Percentiles rank a stretch among this genome's conserved stretches.
These are phyloP conservation scores for Talaromyces amestolkiae DNA, from an alignment of 2,329 filamentous ascomycete genomes.

Conservation along the genomic window DNA sequence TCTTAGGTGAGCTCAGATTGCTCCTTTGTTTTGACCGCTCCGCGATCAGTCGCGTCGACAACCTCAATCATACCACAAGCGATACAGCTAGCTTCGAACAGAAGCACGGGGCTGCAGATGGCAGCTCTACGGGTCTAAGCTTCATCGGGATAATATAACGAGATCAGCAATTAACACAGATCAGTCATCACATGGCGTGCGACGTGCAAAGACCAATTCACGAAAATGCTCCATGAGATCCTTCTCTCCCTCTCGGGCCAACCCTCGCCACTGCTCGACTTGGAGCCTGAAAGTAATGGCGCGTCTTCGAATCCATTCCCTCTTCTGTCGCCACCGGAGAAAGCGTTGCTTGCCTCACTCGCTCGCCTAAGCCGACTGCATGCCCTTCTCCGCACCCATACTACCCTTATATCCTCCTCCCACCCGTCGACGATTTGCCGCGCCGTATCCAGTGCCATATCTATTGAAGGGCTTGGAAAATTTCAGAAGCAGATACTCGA, in stretches of 20 bases:
- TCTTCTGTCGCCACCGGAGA: conserved; percentile 72
- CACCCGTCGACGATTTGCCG: conserved; percentile 83
- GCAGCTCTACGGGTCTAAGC: not conserved
- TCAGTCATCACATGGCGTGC: not conserved
- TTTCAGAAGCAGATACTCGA: conserved; percentile 84
- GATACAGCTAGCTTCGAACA: not conserved
- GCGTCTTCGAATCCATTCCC: conserved; percentile 51
- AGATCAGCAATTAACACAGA: not conserved
- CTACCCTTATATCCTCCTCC: conserved; percentile 63
- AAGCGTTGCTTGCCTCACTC: conserved; percentile 73
- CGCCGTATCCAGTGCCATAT: conserved; percentile 77
- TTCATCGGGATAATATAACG: not conserved
- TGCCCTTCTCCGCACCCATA: conserved; percentile 65
- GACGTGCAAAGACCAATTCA: not conserved
- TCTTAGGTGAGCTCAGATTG: not conserved
- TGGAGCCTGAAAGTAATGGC: conserved; percentile 48
- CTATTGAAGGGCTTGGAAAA: conserved; percentile 68
- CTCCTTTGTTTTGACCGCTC: conserved; percentile 7
- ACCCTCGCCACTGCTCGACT: conserved; percentile 78
- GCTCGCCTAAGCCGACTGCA: conserved; percentile 77
- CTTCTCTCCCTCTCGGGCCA: conserved; percentile 93
- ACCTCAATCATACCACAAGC: not conserved
- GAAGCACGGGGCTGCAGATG: not conserved
- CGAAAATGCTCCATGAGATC: conserved; percentile 94
- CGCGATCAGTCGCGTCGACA: conserved; percentile 15